A percentile compares a stretch with the other conserved stretches of the same genome.
Conservation (phyloP, 768 basidiomycete species). For the Tubosaeta sp. region DNA sequence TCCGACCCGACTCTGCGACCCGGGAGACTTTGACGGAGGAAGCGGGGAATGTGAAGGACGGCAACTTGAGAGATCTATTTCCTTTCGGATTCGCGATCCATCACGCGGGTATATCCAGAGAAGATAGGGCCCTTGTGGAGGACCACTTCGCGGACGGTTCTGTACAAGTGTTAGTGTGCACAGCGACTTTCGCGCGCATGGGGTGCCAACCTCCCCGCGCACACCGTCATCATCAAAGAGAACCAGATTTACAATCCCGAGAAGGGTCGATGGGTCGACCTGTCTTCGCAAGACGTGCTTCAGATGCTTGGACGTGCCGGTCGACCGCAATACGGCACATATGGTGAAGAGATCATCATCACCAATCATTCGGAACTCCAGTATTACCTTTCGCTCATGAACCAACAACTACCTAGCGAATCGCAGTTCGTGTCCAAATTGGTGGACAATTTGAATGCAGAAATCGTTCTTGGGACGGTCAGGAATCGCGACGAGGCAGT, state of each 20-base stretch:
- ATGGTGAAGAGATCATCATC: slow-evolving; percentile 97
- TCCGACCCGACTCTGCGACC: slow-evolving; percentile 87
- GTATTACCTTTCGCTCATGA: slow-evolving; percentile 92
- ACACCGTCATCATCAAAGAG: slow-evolving; percentile 99
- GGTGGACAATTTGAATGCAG: slow-evolving; percentile 95
- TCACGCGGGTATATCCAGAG: slow-evolving; percentile 93
- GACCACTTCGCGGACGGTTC: slow-evolving; percentile 91
- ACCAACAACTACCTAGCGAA: slow-evolving; percentile 97
- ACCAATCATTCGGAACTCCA: slow-evolving; percentile 97
- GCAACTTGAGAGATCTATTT: slow-evolving; percentile 80
- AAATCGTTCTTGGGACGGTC: slow-evolving; percentile 92
- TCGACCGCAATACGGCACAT: slow-evolving; percentile 95
- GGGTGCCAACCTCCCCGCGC: slow-evolving; percentile 98
- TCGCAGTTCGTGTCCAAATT: slow-evolving; percentile 89
- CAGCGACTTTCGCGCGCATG: slow-evolving; percentile 97
- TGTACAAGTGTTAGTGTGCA: slow-evolving; percentile 92
- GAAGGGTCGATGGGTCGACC: slow-evolving; percentile 95
- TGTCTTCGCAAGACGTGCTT: slow-evolving; percentile 92
- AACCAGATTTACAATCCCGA: slow-evolving; percentile 99
- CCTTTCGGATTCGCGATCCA: slow-evolving; percentile 98
- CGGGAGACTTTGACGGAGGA: slow-evolving; percentile 88
- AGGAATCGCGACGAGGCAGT: slow-evolving; percentile 96
- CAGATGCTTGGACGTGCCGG: slow-evolving; percentile 99
- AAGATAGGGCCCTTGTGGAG: slow-evolving; percentile 89
- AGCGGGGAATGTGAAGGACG: slow-evolving; percentile 75